phyloP scores from a whole-genome alignment of 108 stramenopile genomes.

The Skeletonema menzelii region DNA sequence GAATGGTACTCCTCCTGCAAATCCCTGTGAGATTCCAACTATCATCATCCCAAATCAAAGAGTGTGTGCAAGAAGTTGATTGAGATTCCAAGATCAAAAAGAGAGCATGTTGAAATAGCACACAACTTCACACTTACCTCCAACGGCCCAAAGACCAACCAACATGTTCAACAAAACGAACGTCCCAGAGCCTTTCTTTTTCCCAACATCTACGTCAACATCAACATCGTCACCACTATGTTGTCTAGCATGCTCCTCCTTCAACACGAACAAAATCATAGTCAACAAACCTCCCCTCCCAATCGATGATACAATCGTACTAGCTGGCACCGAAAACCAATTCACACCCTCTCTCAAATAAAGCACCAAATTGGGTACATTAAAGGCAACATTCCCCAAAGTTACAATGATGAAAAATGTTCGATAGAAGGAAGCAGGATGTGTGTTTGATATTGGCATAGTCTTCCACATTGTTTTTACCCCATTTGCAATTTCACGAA shows the following conservation, averaged over 20 bases:
- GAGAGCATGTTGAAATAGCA: too few species aligned
- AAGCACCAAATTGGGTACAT: conserved; percentile 30
- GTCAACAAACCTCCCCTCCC: conserved; percentile 35
- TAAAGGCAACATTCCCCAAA: conserved; percentile 19
- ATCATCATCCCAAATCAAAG: too few species aligned
- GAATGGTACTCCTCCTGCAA: conserved; percentile 11
- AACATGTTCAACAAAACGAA: conserved; percentile 39
- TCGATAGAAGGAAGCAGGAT: conserved; percentile 37
- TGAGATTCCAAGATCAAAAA: too few species aligned
- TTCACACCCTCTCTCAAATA: conserved; percentile 23
- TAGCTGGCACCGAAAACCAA: conserved; percentile 29
- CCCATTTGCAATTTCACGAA: conserved; percentile 11
- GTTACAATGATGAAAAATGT: conserved; percentile 31
- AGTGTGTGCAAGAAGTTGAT: too few species aligned
- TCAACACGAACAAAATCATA: conserved; percentile 36
- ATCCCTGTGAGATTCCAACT: conserved; percentile 35
- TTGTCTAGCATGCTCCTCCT: conserved; percentile 21
- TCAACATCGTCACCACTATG: not conserved
- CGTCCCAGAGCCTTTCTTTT: conserved; percentile 2
- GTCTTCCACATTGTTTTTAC: conserved; percentile 7
- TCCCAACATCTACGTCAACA: not conserved
- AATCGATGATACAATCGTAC: conserved; percentile 40
- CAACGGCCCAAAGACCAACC: conserved; percentile 36
- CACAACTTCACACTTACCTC: conserved; percentile 7
- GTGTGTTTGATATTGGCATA: conserved; percentile 15